Conservation (phyloP, 495 filamentous ascomycete species). For the Annulohypoxylon bovei region DNA sequence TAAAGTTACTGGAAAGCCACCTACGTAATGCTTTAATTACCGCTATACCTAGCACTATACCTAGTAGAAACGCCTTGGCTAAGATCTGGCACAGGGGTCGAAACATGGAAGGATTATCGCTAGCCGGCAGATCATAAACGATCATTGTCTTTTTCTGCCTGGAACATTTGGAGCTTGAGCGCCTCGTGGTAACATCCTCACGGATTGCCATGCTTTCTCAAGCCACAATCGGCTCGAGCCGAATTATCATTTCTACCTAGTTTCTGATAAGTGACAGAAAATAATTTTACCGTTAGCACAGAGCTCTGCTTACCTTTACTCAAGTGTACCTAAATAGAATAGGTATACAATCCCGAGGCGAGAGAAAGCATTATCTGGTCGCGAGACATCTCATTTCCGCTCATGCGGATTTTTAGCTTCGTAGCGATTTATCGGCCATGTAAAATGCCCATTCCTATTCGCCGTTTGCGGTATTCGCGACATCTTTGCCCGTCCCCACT, state of each 20-base stretch:
- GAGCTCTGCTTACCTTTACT: no score
- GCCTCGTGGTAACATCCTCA: conserved; percentile 19
- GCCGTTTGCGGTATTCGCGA: conserved; percentile 3
- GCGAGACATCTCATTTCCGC: conserved; percentile 10
- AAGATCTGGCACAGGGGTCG: conserved; percentile 44
- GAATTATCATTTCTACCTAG: conserved; percentile 11
- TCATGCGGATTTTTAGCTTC: conserved; percentile 8
- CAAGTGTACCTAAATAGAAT: no score
- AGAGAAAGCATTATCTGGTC: neutral
- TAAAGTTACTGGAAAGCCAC: no score
- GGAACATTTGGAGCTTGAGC: conserved; percentile 15
- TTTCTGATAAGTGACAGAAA: neutral
- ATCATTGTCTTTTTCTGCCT: conserved; percentile 18
- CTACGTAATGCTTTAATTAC: conserved; percentile 36
- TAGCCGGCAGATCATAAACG: conserved; percentile 42
- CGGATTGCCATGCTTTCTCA: neutral
- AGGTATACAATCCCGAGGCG: neutral
- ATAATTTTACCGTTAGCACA: no score
- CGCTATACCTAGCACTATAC: conserved; percentile 13
- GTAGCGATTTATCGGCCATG: conserved; percentile 3
- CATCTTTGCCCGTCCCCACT: conserved; percentile 4
- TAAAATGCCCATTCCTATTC: conserved; percentile 9
- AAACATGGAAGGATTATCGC: conserved; percentile 39
- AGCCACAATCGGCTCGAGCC: conserved; percentile 38
- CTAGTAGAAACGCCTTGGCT: conserved; percentile 41